Evolutionary conservation across 2,329 filamentous ascomycete genomes (phyloP).

Genomic region (Aspergillus carbonarius): DNA sequence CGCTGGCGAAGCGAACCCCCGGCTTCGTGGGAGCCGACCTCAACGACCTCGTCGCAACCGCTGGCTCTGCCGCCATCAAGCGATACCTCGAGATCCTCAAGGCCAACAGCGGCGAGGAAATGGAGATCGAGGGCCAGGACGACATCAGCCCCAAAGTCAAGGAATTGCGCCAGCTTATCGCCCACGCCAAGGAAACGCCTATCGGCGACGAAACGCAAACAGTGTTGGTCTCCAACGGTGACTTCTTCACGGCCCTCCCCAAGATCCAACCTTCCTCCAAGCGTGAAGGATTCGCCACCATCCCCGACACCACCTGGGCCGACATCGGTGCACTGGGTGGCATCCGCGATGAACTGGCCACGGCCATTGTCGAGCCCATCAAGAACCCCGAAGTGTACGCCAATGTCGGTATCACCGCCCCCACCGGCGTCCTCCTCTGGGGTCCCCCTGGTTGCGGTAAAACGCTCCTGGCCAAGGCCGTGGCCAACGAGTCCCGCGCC

Average conservation of each 20-base stretch:
- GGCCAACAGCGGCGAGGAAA: conserved; percentile 45
- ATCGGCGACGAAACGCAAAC: conserved; percentile 55
- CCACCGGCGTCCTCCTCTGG: conserved; percentile 90
- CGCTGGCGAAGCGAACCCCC: conserved; percentile 78
- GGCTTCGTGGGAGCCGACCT: conserved; percentile 93
- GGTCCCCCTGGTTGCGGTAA: conserved; percentile 96
- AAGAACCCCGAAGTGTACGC: conserved; percentile 74
- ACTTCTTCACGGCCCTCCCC: conserved; percentile 74
- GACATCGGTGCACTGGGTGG: conserved; percentile 81
- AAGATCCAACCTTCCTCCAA: conserved; percentile 78
- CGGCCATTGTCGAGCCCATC: conserved; percentile 88
- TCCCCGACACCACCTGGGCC: conserved; percentile 89
- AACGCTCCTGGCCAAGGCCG: conserved; percentile 91
- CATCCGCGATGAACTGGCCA: conserved; percentile 78
- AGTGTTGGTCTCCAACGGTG: conserved; percentile 60
- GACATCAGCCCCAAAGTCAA: conserved; percentile 42
- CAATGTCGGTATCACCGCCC: conserved; percentile 73
- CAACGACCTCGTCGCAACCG: conserved; percentile 66
- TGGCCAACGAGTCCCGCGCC: conserved; percentile 90
- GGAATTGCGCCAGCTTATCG: conserved; percentile 54
- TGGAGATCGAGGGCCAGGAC: conserved; percentile 53
- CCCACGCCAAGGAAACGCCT: conserved; percentile 52
- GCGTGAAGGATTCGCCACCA: conserved; percentile 90
- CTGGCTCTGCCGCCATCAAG: conserved; percentile 64
- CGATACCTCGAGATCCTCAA: conserved; percentile 57